phyloP scores from a whole-genome alignment of 495 filamentous ascomycete genomes.

The Penicillium roqueforti region DNA sequence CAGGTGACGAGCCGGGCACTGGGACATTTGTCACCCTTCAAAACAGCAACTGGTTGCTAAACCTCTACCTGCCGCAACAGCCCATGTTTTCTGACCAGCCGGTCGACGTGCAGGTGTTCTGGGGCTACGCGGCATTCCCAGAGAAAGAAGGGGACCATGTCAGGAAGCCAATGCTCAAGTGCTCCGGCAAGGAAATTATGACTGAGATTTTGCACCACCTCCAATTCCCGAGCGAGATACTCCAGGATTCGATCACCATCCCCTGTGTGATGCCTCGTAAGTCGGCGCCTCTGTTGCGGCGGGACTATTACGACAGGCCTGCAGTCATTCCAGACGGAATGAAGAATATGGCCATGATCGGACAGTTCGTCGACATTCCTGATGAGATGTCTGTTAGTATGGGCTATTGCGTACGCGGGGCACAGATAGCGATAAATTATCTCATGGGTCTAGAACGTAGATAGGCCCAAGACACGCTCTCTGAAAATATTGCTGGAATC shows the following conservation, averaged over 20 bases:
- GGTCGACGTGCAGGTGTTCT: slow-evolving; percentile 26
- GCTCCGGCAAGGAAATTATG: slow-evolving; percentile 40
- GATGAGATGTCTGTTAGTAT: slow-evolving; percentile 38
- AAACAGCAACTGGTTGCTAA: slow-evolving; percentile 36
- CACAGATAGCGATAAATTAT: slow-evolving; percentile 37
- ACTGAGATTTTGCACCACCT: slow-evolving; percentile 36
- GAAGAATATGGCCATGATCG: slow-evolving; percentile 38
- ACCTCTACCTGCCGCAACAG: slow-evolving; percentile 36
- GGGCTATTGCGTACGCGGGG: slow-evolving; percentile 42
- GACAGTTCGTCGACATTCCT: slow-evolving; percentile 42
- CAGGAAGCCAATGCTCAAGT: slow-evolving; percentile 38
- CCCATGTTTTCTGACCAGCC: slow-evolving; percentile 38
- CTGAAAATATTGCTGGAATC: no score
- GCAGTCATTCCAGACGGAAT: slow-evolving; percentile 32
- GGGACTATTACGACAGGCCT: slow-evolving; percentile 30
- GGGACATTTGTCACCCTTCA: slow-evolving; percentile 32
- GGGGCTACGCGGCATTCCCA: slow-evolving; percentile 41
- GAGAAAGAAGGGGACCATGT: slow-evolving; percentile 31
- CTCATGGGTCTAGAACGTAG: no score
- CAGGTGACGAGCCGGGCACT: slow-evolving; percentile 30
- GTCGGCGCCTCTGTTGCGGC: slow-evolving; percentile 29
- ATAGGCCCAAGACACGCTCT: no score
- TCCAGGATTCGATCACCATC: slow-evolving; percentile 25
- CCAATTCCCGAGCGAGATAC: slow-evolving; percentile 19
- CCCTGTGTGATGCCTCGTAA: slow-evolving; percentile 34